Conservation (phyloP, 116 monocot species). For the Posidonia oceanica region DNA sequence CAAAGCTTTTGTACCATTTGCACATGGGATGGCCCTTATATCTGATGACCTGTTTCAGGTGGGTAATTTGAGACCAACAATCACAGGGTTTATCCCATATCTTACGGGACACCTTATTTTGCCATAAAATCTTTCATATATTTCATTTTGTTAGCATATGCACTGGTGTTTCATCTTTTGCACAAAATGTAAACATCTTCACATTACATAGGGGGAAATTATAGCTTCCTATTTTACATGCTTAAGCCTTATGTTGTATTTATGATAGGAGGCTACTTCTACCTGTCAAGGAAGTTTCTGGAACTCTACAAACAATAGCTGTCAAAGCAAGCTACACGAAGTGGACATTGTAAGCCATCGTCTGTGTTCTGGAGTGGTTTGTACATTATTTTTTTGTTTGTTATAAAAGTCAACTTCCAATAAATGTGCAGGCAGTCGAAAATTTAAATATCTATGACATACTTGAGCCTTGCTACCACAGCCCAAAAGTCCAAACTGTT, state of each 20-base stretch:
- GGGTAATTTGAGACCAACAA: not conserved
- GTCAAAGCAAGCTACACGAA: constrained; percentile 23
- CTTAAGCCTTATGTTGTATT: not conserved
- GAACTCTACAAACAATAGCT: constrained; percentile 43
- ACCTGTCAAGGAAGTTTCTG: constrained; percentile 82
- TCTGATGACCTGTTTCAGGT: constrained; percentile 66
- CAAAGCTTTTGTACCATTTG: constrained; percentile 80
- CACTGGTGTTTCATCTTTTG: no score
- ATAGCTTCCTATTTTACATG: no score
- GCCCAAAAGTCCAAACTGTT: constrained; percentile 21
- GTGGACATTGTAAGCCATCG: constrained; percentile 40
- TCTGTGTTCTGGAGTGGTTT: not conserved
- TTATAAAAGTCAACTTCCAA: not conserved
- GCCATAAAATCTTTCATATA: no score
- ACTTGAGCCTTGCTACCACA: constrained; percentile 89
- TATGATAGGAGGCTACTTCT: constrained; percentile 39
- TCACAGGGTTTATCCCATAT: not conserved
- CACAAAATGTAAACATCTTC: no score
- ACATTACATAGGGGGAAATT: no score
- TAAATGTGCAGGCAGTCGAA: constrained; percentile 30
- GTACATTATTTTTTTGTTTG: not conserved
- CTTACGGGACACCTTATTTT: no score
- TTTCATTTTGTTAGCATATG: no score
- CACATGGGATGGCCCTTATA: constrained; percentile 86
- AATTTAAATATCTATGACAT: constrained; percentile 72